Evolutionary conservation across 2,329 filamentous ascomycete genomes (phyloP), one percentile per base, ranked within the genome.

Genomic region (Stagonosporopsis tanaceti): DNA sequence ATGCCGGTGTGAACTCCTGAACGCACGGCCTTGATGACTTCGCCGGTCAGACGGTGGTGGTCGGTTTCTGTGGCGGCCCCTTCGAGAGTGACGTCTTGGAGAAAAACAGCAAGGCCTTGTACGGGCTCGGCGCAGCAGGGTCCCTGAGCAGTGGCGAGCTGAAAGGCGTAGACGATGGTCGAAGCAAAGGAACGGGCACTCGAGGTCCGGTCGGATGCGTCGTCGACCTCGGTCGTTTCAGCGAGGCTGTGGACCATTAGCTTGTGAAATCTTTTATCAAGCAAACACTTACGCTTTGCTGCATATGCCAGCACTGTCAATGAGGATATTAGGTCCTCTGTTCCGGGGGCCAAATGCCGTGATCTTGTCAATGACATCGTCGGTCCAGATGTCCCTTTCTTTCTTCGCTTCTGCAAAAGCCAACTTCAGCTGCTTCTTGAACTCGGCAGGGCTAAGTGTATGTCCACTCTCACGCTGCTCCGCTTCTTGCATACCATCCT

Each of bases 151-250:
- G 89, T 96, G 37, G 92, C 90, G 15, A 98, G 88, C 75, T 99
- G 95, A 83, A 99, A 99, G 45, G 92, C 93, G 74, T 99, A 93
- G 8, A 87, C 83, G 62, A 98, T 91, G 74, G 96, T 98, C 80
- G 98, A 94, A 55, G 89, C 87, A 64, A 98, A 88, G 69, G 95
- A 89, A 46, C 83, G 82, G 4, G 88, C 82, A 52, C 82, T 79
- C 39, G 54, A 53, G 1, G 58, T 48, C 44, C 62, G 46, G 15
- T 70, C 65, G 15, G 63, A 60, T 17, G 61, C 30, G 27, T 47
- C 53, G 34, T 67, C 59, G 45, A 2, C 7, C 6, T 81, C 79
- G 3, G 79, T 78, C 25, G 34, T 47, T 22, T 59, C 56, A 15
- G 39, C n/a, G 17, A 53, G 45, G 8, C 46, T 50, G 28, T 4